Evolutionary conservation across 805 yeast genomes (phyloP).

Genomic region (Candida hispaniensis): DNA sequence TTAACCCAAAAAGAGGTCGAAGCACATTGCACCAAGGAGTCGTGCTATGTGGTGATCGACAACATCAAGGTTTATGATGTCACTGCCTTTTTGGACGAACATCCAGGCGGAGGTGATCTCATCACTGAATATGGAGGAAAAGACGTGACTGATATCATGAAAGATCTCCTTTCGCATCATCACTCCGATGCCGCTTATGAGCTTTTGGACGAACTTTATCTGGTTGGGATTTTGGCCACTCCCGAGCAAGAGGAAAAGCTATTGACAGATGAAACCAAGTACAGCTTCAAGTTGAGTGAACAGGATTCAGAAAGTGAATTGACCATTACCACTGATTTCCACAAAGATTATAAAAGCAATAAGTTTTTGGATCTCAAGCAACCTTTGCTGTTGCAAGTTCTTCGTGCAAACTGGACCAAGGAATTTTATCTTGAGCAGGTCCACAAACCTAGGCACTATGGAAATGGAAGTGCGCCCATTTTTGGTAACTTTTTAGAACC

Average conservation of each 20-base stretch:
- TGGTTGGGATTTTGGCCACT: slow-evolving; percentile 78
- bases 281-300: slow-evolving; percentile 29
- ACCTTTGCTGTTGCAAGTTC: slow-evolving; percentile 74
- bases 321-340: slow-evolving; percentile 67
- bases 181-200: slow-evolving; percentile 83
- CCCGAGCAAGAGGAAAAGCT: slow-evolving; percentile 64
- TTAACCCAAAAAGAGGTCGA: slow-evolving; percentile 13
- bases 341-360: slow-evolving; percentile 61
- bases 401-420: slow-evolving; percentile 63
- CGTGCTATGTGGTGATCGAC: slow-evolving; percentile 48
- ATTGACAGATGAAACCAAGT: slow-evolving; percentile 48
- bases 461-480: slow-evolving; percentile 90
- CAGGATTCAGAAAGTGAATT: slow-evolving; percentile 62
- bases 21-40: slow-evolving; percentile 10
- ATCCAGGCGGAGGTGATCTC: slow-evolving; percentile 57
- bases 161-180: slow-evolving; percentile 59
- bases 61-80: slow-evolving; percentile 78
- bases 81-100: slow-evolving; percentile 59
- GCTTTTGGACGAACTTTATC: slow-evolving; percentile 67
- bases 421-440: slow-evolving; percentile 92
- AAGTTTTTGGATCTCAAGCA: slow-evolving; percentile 75
- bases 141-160: slow-evolving; percentile 56
- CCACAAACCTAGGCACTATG: slow-evolving; percentile 96
- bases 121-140: slow-evolving; percentile 33
- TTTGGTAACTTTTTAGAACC: slow-evolving; percentile 96